phyloP scores from a whole-genome alignment of 345 rosid genomes.

The Syzygium aromaticum region DNA sequence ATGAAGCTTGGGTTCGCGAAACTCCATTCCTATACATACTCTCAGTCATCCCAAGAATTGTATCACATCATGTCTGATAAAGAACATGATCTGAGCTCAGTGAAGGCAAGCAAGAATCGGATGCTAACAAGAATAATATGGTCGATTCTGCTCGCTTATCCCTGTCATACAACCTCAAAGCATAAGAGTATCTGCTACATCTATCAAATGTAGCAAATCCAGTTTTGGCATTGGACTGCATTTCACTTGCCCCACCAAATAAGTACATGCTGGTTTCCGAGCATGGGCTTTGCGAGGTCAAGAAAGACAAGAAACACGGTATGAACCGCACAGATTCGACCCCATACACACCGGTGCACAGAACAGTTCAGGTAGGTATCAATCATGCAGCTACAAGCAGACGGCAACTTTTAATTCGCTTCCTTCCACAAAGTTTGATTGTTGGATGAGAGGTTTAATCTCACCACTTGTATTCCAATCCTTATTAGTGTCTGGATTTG shows the following conservation, averaged over 20 bases:
- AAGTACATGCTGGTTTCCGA: neutral
- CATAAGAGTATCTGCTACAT: neutral
- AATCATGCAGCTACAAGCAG: neutral
- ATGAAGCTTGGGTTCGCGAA: neutral
- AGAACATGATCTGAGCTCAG: neutral
- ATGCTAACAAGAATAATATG: neutral
- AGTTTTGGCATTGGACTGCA: neutral
- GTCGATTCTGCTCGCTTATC: neutral
- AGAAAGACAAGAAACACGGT: neutral
- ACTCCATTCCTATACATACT: neutral
- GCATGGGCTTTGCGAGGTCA: neutral
- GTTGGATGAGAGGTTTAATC: neutral
- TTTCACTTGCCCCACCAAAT: neutral
- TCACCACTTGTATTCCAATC: neutral
- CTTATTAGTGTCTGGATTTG: neutral
- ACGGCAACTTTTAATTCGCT: neutral
- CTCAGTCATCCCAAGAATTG: neutral
- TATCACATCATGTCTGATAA: neutral
- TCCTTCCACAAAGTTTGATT: neutral
- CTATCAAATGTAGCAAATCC: neutral
- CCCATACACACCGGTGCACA: neutral
- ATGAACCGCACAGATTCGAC: neutral
- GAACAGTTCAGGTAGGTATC: neutral
- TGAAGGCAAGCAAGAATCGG: neutral
- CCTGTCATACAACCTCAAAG: neutral